Percentiles rank a stretch among this genome's conserved stretches.
phyloP scores from a whole-genome alignment of 257 asterid genomes.

The Solanum chmielewskii region DNA sequence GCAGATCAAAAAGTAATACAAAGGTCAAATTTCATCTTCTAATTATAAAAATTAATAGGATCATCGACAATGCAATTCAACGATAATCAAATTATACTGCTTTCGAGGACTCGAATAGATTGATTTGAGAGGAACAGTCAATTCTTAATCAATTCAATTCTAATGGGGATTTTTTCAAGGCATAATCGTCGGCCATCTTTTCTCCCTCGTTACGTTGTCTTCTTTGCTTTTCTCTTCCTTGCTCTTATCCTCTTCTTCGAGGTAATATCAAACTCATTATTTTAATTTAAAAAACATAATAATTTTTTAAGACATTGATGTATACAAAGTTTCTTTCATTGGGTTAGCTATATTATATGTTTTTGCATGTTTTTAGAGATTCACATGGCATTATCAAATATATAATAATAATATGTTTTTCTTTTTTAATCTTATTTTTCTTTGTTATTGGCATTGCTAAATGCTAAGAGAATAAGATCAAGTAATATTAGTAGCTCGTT shows the following conservation, averaged over 20 bases:
- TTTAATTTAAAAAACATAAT: neutral
- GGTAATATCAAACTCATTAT: slow-evolving; percentile 6
- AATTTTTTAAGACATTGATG: neutral
- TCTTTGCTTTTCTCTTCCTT: slow-evolving; percentile 19
- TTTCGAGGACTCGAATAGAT: neutral
- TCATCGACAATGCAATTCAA: neutral
- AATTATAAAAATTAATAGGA: neutral
- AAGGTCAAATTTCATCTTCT: neutral
- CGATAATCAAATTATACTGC: neutral
- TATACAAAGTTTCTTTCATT: neutral
- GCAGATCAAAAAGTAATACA: neutral
- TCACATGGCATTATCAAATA: neutral
- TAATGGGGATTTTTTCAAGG: slow-evolving; percentile 20
- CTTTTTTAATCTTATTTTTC: neutral
- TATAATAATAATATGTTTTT: neutral
- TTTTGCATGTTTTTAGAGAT: neutral
- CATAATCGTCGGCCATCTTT: slow-evolving; percentile 5
- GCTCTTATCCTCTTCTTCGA: slow-evolving; percentile 28
- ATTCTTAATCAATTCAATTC: slow-evolving; percentile 6
- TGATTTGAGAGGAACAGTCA: neutral
- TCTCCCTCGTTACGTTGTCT: slow-evolving; percentile 27
- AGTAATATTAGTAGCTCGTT: neutral
- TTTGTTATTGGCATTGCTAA: neutral
- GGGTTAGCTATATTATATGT: neutral
- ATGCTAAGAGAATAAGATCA: neutral